Base-by-base conservation (phyloP, 345 rosid species). In the Linum tenue region DNA sequence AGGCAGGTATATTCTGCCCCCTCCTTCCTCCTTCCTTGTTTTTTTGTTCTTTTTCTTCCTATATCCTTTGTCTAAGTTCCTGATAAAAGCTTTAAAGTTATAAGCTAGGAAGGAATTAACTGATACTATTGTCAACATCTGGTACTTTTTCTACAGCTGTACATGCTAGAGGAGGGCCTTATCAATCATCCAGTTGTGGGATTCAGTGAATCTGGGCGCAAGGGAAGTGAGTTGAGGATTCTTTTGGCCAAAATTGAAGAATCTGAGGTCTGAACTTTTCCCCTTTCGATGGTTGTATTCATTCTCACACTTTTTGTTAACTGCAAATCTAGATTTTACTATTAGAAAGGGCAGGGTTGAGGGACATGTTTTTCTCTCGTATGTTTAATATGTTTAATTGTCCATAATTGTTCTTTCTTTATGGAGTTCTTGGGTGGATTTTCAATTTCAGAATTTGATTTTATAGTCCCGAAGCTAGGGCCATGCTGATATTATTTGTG, bases 111-210 rank as follows among this genome's bases (percentile, higher is more conserved):
- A 36, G 59, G 48, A 50, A 37, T 71, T 56, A 11, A 5, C 48
- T 66, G 12, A 7, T 65, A 39, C 41, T 36, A 10, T 12, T 56
- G 39, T 67, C 48, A 57, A 67, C 67, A n/a, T 70, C 65, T 62
- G 65, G 36, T 50, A 69, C 48, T 58, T 64, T 67, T 69, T 48
- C 82, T 75, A 69, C 84, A 94, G 99, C 73, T 94, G 68, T 86
- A 87, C 82, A 85, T 90, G 80, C 75, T 90, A 74, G 99, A 91
- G 67, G 99, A 94, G 82, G 99, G 97, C 69, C 92, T 94, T 79
- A 71, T 88, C 76, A 90, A 94, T 80, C 80, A 88, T 73, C 86
- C 96, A 3, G 91, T 76, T 58, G 95, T 88, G 83, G 97, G 97
- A 68, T 94, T 94, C 74, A 86, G 87, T 69, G 99, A 94, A 83